These are phyloP conservation scores for Triticum timopheevii DNA, from an alignment of 176 grass and related monocot genomes.

Conservation along the genomic window DNA sequence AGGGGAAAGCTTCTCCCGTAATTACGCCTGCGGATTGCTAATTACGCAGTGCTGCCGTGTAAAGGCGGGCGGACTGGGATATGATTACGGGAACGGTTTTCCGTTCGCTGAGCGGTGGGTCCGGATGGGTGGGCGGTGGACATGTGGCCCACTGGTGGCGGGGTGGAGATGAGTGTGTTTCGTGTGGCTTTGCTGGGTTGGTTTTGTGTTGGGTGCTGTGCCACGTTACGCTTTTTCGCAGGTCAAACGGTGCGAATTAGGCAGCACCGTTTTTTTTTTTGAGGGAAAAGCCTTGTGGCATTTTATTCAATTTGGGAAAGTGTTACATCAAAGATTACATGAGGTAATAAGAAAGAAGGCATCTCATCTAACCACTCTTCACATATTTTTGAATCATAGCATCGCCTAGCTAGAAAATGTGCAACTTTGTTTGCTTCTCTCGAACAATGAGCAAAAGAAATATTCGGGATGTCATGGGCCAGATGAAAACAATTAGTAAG, in stretches of 20 bases:
- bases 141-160: neutral
- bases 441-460: too few relatives aligned
- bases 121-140: accelerated
- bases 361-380: too few relatives aligned
- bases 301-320: too few relatives aligned
- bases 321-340: too few relatives aligned
- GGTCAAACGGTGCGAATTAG: slow-evolving; percentile 24
- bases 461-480: too few relatives aligned
- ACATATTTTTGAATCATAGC: too few relatives aligned
- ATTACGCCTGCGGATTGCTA: neutral
- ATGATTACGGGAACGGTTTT: too few relatives aligned
- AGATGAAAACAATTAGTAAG: too few relatives aligned
- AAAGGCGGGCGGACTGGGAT: neutral
- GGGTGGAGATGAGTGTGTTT: neutral
- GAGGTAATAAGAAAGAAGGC: too few relatives aligned
- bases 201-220: neutral
- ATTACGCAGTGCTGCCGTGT: neutral
- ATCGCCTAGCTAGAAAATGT: too few relatives aligned
- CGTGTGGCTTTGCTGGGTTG: neutral
- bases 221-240: slow-evolving; percentile 11
- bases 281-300: too few relatives aligned
- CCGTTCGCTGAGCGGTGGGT: neutral
- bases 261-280: neutral
- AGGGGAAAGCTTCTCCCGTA: neutral
- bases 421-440: too few relatives aligned